phyloP scores from a whole-genome alignment of 2,329 filamentous ascomycete genomes.

The Botrytis hyacinthi region DNA sequence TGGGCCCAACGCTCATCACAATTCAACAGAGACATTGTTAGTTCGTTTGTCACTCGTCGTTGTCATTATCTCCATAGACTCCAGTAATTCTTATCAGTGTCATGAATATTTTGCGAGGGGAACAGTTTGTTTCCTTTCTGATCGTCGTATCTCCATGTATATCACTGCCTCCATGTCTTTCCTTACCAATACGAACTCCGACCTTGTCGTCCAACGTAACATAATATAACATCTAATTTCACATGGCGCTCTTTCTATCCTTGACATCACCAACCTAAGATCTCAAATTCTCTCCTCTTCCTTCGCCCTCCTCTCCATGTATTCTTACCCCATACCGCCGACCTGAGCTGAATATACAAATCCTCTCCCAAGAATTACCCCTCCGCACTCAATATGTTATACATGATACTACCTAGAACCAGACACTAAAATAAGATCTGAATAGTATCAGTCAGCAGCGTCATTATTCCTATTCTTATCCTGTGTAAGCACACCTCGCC shows the following conservation, averaged over 20 bases:
- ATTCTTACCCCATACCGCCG: not conserved
- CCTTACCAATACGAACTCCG: not conserved
- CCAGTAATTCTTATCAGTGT: not conserved
- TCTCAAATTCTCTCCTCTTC: not conserved
- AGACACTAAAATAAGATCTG: not conserved
- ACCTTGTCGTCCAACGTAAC: not conserved
- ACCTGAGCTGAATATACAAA: not conserved
- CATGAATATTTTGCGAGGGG: not conserved
- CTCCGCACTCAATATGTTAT: not conserved
- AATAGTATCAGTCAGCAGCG: not conserved
- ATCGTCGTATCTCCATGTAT: not conserved
- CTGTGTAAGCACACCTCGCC: not conserved
- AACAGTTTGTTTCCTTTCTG: constrained; percentile 3
- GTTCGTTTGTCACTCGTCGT: not conserved
- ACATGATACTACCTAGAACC: not conserved
- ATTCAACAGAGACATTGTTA: constrained; percentile 6
- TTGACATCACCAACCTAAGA: not conserved
- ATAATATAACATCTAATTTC: not conserved
- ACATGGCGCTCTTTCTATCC: not conserved
- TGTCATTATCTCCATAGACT: not conserved
- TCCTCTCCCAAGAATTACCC: not conserved
- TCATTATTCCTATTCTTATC: not conserved
- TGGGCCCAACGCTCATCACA: constrained; percentile 2
- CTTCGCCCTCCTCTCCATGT: no score
- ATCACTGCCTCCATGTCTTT: not conserved